Evolutionary conservation across 495 filamentous ascomycete genomes (phyloP), one percentile per base, ranked within the genome.

Genomic region (Neurospora discreta): DNA sequence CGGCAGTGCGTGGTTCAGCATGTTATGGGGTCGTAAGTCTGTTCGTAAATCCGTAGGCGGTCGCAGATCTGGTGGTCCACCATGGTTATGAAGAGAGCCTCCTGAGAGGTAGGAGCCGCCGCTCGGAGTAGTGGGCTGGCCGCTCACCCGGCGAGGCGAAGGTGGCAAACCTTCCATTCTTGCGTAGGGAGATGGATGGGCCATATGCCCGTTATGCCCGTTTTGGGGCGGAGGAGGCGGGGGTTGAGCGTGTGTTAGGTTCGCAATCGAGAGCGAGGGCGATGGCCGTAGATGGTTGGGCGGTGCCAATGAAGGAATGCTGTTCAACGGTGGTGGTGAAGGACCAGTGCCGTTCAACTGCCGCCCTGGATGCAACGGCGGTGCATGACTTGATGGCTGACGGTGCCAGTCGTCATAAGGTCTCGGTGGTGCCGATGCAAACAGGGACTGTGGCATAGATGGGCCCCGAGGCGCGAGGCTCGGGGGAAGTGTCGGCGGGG

Each of bases 281-380:
- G 81, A 81, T 0, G 83, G 83, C 33, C 83, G 81, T 10, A 85
- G 79, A 69, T 81, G 80, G 33, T 81, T 81, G 68, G 80, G 78
- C 74, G 82, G 78, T 70, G 81, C 77, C 70, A 85, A 78, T 58
- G 83, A 74, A 69, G 84, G 73, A 58, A 83, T 84, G 40, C 67
- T 68, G 70, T 70, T 75, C 5, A 68, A 70, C 42, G 73, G 79
- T 20, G 75, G 74, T 3, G 76, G 82, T 26, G 82, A 78, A 5
- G 81, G 80, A 33, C 75, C 77, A 69, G 74, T 74, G 43, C 82
- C 81, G 74, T 84, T 86, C 23, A 85, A 77, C 23, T 84, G 77
- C n/a, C 78, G 76, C n/a, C 44, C 16, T 0, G 70, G 80, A 69
- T 84, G 78, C 15, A 78, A 42, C 36, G 79, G 72, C 20, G 79